phyloP scores from a whole-genome alignment of 2,329 filamentous ascomycete genomes.

The Xylaria sp. region DNA sequence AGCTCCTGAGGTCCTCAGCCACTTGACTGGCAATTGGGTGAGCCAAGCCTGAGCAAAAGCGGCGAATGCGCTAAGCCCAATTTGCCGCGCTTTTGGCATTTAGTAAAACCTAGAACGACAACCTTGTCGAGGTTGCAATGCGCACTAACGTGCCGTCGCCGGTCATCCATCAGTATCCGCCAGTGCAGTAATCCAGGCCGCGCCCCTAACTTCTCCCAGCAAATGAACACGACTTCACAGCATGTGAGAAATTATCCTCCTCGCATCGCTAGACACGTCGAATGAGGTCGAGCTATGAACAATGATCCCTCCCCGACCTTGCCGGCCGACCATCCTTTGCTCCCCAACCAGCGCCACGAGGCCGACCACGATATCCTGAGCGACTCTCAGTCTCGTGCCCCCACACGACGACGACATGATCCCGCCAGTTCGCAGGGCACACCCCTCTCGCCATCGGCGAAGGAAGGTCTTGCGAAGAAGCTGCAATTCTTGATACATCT shows the following conservation, averaged over 20 bases:
- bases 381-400: conserved; percentile 14
- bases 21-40: too few relatives aligned
- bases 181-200: background rate
- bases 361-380: conserved; percentile 25
- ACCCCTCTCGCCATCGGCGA: conserved; percentile 40
- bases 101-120: too few relatives aligned
- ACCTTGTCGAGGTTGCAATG: too few relatives aligned
- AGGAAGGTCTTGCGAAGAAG: conserved; percentile 57
- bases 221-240: conserved; percentile 37
- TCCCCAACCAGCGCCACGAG: conserved; percentile 33
- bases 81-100: too few relatives aligned
- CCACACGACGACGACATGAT: conserved; percentile 25
- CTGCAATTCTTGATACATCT: conserved; percentile 65
- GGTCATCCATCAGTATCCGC: background rate
- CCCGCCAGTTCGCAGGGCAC: conserved; percentile 30
- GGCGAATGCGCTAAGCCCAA: too few relatives aligned
- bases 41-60: too few relatives aligned
- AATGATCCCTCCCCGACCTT: conserved; percentile 51
- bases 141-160: conserved; percentile 11
- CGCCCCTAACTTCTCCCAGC: conserved; percentile 5
- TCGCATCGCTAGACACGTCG: conserved; percentile 41
- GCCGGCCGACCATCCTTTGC: conserved; percentile 43
- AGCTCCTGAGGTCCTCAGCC: background rate
- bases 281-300: conserved; percentile 53
- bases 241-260: conserved; percentile 41